Conservation (phyloP, 2,329 filamentous ascomycete species). For the Penicillium brasilianum region DNA sequence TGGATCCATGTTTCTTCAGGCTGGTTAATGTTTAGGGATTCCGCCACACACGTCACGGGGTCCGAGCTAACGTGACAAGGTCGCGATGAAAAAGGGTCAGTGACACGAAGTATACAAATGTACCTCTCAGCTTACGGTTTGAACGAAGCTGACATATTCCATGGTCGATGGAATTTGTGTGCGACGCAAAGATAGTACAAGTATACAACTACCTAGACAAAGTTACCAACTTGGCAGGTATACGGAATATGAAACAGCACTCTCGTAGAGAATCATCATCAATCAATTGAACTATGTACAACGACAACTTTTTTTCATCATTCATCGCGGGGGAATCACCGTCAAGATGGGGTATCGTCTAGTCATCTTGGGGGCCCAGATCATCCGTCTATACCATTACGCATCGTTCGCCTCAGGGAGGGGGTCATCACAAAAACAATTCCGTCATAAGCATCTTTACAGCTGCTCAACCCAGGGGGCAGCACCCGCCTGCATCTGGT, state of each 20-base stretch:
- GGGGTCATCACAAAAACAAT: slow-evolving; percentile 20
- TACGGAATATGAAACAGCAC: background rate
- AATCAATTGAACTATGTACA: slow-evolving; percentile 35
- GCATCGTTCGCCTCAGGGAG: slow-evolving; percentile 18
- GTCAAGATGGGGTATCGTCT: slow-evolving; percentile 39
- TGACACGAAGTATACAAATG: background rate
- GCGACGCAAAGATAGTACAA: background rate
- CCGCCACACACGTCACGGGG: slow-evolving; percentile 8
- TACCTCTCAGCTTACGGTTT: background rate
- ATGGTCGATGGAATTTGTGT: background rate
- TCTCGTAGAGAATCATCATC: background rate
- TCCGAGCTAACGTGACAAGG: background rate
- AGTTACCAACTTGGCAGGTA: too few relatives aligned
- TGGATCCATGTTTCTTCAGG: slow-evolving; percentile 6
- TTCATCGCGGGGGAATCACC: slow-evolving; percentile 34
- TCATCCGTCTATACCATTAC: slow-evolving; percentile 39
- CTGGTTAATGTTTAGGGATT: background rate
- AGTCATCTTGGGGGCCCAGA: slow-evolving; percentile 35
- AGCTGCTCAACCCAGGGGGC: slow-evolving; percentile 48
- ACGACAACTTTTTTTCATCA: slow-evolving; percentile 39
- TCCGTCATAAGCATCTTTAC: slow-evolving; percentile 26
- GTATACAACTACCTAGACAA: background rate
- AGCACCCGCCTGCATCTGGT: slow-evolving; percentile 49
- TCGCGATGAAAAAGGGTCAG: too few relatives aligned
- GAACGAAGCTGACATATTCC: background rate